Evolutionary conservation across 805 yeast species (phyloP).

Genomic region (Candida montana): DNA sequence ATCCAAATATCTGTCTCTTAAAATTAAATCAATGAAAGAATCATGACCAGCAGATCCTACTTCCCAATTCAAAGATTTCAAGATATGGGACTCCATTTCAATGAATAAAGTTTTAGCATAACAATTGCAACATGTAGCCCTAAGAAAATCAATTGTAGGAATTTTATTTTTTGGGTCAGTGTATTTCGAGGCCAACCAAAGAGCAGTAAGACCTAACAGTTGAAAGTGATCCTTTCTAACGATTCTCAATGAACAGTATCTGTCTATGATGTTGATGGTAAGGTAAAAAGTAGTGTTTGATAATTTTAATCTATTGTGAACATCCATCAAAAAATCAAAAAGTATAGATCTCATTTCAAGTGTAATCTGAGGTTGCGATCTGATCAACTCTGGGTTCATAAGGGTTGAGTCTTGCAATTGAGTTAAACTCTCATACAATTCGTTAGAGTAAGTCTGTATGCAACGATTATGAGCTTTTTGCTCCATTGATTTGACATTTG

Average conservation of each 20-base stretch:
- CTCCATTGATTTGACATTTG: conserved; percentile 42
- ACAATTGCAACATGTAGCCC: conserved; percentile 53
- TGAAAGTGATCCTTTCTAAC: conserved; percentile 82
- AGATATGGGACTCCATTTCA: conserved; percentile 64
- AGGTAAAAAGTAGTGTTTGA: conserved; percentile 61
- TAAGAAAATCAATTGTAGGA: conserved; percentile 46
- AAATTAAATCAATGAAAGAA: conserved; percentile 52
- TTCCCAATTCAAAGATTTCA: conserved; percentile 61
- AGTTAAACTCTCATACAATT: conserved; percentile 32
- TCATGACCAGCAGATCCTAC: conserved; percentile 59
- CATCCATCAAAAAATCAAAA: conserved; percentile 76
- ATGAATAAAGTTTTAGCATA: conserved; percentile 52
- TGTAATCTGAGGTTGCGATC: conserved; percentile 37
- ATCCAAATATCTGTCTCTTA: conserved; percentile 31
- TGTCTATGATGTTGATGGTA: conserved; percentile 70
- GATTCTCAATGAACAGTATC: conserved; percentile 78
- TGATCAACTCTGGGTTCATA: conserved; percentile 25
- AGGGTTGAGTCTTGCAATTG: conserved; percentile 28
- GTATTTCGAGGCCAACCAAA: conserved; percentile 86
- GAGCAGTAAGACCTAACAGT: conserved; percentile 75
- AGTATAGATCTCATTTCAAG: conserved; percentile 64
- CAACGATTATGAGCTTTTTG: conserved; percentile 39
- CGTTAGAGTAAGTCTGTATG: conserved; percentile 41
- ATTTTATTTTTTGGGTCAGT: conserved; percentile 64
- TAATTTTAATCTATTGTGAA: conserved; percentile 57